These are phyloP conservation scores for Mychonastes homosphaera DNA, from an alignment of 139 green algal genomes.

Conservation along the genomic window DNA sequence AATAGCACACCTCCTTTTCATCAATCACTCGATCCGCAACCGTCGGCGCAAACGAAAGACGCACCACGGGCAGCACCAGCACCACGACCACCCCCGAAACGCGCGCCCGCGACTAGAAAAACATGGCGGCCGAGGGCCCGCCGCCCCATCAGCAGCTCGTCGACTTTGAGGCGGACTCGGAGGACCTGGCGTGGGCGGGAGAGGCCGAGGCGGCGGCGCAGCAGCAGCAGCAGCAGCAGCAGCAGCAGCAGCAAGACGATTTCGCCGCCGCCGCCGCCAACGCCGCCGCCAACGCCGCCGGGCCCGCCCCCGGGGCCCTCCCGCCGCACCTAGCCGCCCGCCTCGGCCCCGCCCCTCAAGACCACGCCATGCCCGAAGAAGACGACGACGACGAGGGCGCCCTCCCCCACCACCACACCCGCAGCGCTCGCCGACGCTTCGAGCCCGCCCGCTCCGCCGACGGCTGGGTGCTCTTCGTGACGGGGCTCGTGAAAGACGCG, in stretches of 20 bases:
- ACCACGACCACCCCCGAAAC: too few species aligned
- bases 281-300: conserved; percentile 10
- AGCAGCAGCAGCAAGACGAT: conserved; percentile 9
- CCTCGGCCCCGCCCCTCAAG: conserved; percentile 2
- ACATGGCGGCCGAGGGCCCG: too few species aligned
- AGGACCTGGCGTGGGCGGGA: too few species aligned
- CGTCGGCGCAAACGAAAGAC: too few species aligned
- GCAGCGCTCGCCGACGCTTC: conserved; percentile 6
- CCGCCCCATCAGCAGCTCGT: too few species aligned
- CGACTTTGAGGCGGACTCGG: too few species aligned
- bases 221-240: conserved; percentile 13
- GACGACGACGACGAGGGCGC: conserved; percentile 4
- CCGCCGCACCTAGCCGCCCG: background rate
- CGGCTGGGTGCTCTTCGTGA: conserved; percentile 90
- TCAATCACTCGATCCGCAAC: too few species aligned
- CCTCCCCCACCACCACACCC: conserved; percentile 10
- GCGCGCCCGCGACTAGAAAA: too few species aligned
- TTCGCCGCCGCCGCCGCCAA: conserved; percentile 4
- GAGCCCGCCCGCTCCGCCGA: conserved; percentile 55
- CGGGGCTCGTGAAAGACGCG: conserved; percentile 88
- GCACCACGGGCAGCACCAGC: too few species aligned
- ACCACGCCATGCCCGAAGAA: background rate
- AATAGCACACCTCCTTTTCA: too few species aligned
- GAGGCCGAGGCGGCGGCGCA: too few species aligned
- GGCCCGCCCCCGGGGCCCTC: conserved; percentile 2